Evolutionary conservation across 805 yeast species (phyloP), one percentile per base, ranked within the genome.

Genomic region (Saccharomycopsis lassenensis): DNA sequence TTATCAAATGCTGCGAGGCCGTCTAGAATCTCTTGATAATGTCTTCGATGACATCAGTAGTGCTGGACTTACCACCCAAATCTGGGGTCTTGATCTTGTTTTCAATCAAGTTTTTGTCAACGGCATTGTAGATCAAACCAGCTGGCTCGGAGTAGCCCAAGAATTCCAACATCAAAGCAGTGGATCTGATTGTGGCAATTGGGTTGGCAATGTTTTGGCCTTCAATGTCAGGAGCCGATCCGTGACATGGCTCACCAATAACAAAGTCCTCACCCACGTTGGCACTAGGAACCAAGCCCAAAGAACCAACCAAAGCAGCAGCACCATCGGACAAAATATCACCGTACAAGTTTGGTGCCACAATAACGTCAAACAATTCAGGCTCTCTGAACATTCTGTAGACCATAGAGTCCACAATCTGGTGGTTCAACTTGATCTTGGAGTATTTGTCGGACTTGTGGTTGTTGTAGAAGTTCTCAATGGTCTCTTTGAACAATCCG

Each of bases 351-450:
- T 91, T 91, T 51, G 98, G 98, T 44, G 97, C 98, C 37, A 91
- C 98, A 25, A 91, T 91, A 46, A 91, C 98, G 56, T 91, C 98
- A 54, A 91, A 91, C 59, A 83, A 78, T 55, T 85, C 86, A 36
- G 98, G 98, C 62, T 91, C 96, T 62, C 97, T 78, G 77, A 91
- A 91, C 91, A 91, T 75, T 61, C 95, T 74, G 75, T 91, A 91
- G 40, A 91, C 98, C 98, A 91, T 91, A 10, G 96, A 87, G 66
- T 91, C 98, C 31, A 91, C 97, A 58, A 91, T 89, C 67, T 91
- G 98, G 66, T 91, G 97, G 57, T 82, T 82, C 60, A 84, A 71
- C 31, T 65, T 69, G 40, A 91, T 67, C 7, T 71, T 55, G 23
- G 65, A 66, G 59, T 71, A 87, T 24, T 42, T 39, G 24, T 42